Conservation (phyloP, 345 rosid genomes). For the Sonneratia caseolaris region DNA sequence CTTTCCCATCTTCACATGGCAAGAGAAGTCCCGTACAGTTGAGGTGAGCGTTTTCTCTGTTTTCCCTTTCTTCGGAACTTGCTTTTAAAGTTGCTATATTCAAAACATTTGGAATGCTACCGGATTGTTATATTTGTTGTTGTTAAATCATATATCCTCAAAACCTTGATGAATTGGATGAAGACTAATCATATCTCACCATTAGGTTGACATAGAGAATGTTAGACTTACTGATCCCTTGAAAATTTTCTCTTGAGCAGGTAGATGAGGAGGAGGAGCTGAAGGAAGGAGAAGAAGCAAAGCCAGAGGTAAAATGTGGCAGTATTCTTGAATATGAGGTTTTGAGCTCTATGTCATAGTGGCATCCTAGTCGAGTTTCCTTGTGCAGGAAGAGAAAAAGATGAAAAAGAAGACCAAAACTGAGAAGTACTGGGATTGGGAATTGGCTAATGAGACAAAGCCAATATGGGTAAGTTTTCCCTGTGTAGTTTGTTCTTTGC, state of each 20-base stretch:
- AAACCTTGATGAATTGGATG: too few species aligned
- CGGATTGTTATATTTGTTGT: not conserved
- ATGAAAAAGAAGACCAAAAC: constrained; percentile 79
- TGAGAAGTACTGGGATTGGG: constrained; percentile 99
- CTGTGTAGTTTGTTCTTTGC: too few species aligned
- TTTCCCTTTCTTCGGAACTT: not conserved
- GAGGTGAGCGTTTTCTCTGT: constrained; percentile 42
- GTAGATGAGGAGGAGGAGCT: constrained; percentile 86
- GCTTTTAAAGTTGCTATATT: not conserved
- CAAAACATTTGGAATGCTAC: not conserved
- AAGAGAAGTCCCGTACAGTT: constrained; percentile 76
- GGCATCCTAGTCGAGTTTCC: constrained; percentile 4
- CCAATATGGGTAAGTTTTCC: constrained; percentile 75
- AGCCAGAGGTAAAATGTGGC: constrained; percentile 46
- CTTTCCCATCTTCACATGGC: constrained; percentile 96
- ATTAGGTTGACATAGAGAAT: too few species aligned
- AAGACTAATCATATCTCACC: not conserved
- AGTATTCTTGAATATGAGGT: not conserved
- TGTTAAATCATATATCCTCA: too few species aligned
- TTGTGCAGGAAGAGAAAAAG: constrained; percentile 59
- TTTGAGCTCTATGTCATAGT: not conserved
- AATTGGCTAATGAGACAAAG: constrained; percentile 86
- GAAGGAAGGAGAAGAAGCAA: constrained; percentile 70
- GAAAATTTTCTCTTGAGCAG: constrained; percentile 24
- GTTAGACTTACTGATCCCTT: constrained; percentile 1